phyloP scores from a whole-genome alignment of 495 filamentous ascomycete species.

The Penicillium malachiteum region DNA sequence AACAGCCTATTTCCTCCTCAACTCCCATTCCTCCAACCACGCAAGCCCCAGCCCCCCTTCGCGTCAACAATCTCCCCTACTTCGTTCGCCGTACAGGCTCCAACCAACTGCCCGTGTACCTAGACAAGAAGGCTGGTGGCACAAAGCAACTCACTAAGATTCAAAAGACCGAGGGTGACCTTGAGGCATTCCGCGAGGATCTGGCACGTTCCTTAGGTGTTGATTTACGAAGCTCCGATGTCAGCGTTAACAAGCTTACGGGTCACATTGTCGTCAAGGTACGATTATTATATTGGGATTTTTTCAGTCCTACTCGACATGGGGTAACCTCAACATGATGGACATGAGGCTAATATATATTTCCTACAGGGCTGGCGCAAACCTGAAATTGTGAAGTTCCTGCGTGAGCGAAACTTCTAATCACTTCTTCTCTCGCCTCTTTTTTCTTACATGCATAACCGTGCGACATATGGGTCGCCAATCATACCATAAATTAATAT shows the following conservation, averaged over 20 bases:
- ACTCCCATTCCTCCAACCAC: conserved; percentile 27
- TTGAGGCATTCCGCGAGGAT: conserved; percentile 51
- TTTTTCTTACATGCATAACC: background rate
- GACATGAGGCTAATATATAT: conserved; percentile 1
- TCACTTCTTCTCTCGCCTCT: background rate
- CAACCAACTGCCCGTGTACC: conserved; percentile 78
- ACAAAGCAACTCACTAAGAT: conserved; percentile 73
- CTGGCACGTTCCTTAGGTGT: conserved; percentile 50
- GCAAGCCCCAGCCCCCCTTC: conserved; percentile 23
- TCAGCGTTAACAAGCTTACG: conserved; percentile 58
- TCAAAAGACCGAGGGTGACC: conserved; percentile 74
- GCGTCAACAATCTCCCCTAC: conserved; percentile 59
- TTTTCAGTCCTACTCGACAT: background rate
- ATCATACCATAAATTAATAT: background rate
- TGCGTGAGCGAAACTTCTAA: conserved; percentile 50
- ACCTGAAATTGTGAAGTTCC: conserved; percentile 48
- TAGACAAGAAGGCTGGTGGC: conserved; percentile 69
- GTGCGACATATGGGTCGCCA: background rate
- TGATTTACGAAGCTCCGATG: conserved; percentile 35
- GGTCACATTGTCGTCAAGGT: conserved; percentile 67
- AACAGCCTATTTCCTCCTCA: conserved; percentile 29
- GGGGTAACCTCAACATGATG: background rate
- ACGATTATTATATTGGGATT: conserved; percentile 13
- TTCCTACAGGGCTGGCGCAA: conserved; percentile 49
- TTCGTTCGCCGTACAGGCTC: conserved; percentile 68